phyloP scores from a whole-genome alignment of 495 filamentous ascomycete species.

The Antarctomyces pellizariae region DNA sequence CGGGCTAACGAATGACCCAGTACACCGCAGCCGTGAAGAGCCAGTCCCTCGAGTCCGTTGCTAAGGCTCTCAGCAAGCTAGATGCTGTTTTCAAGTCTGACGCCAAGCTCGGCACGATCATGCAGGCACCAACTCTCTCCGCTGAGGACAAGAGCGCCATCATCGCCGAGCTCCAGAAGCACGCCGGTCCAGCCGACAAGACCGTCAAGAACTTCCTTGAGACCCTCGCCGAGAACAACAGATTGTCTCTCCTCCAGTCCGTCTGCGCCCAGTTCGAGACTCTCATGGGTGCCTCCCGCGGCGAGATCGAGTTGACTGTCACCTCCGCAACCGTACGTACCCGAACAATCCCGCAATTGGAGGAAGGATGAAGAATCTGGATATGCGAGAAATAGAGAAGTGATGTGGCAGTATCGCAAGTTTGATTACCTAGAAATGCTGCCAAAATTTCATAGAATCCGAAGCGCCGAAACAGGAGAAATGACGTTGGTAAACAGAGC shows the following conservation, averaged over 20 bases:
- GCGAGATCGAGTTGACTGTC: conserved; percentile 80
- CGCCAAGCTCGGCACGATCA: conserved; percentile 47
- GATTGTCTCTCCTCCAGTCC: conserved; percentile 54
- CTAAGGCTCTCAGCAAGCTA: conserved; percentile 50
- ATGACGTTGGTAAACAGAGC: too few relatives aligned
- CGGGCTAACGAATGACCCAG: too few relatives aligned
- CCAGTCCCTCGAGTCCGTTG: conserved; percentile 54
- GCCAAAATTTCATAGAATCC: too few relatives aligned
- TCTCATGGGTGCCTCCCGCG: conserved; percentile 71
- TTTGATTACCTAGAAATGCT: too few relatives aligned
- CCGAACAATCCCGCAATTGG: too few relatives aligned
- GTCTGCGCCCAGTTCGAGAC: conserved; percentile 70
- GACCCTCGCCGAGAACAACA: conserved; percentile 87
- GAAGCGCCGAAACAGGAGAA: too few relatives aligned
- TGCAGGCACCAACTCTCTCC: conserved; percentile 58
- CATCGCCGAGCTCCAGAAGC: conserved; percentile 62
- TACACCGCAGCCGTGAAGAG: conserved; percentile 89
- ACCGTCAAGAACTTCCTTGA: conserved; percentile 83
- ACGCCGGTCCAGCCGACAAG: conserved; percentile 40
- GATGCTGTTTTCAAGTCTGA: conserved; percentile 53
- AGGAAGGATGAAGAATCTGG: too few relatives aligned
- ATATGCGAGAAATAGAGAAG: too few relatives aligned
- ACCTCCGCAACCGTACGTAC: conserved; percentile 65
- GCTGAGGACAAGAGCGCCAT: conserved; percentile 60
- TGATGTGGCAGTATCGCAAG: too few relatives aligned